These are phyloP conservation scores for Eutrema heterophyllum DNA, from an alignment of 345 rosid genomes.

Conservation along the genomic window DNA sequence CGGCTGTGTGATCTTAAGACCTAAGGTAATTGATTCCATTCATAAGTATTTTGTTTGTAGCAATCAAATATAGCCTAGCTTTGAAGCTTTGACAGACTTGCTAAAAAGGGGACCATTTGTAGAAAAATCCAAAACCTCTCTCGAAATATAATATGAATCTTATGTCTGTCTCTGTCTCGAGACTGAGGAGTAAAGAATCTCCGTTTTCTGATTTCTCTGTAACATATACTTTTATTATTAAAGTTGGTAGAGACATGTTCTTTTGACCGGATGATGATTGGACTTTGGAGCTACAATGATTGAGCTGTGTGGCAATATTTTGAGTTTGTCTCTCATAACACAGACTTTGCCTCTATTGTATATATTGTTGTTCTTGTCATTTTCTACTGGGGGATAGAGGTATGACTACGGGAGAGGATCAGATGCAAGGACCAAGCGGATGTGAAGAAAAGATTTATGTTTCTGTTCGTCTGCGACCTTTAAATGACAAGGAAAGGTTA, in stretches of 20 bases:
- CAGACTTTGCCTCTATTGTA: background rate
- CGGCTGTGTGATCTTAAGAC: slow-evolving; percentile 16
- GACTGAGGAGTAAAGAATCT: slow-evolving; percentile 12
- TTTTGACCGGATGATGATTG: slow-evolving; percentile 33
- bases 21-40: slow-evolving; percentile 24
- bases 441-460: slow-evolving; percentile 62
- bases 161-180: slow-evolving; percentile 31
- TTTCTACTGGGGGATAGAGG: slow-evolving; percentile 32
- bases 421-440: slow-evolving; percentile 34
- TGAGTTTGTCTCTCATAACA: background rate
- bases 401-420: slow-evolving; percentile 45
- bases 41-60: background rate
- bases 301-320: slow-evolving; percentile 32
- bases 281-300: slow-evolving; percentile 40
- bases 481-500: slow-evolving; percentile 68
- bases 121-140: slow-evolving; percentile 32
- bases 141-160: background rate
- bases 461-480: slow-evolving; percentile 78
- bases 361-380: background rate
- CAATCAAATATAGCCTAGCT: background rate
- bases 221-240: slow-evolving; percentile 4
- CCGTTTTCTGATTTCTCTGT: slow-evolving; percentile 6
- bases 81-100: slow-evolving; percentile 44
- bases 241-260: slow-evolving; percentile 18
- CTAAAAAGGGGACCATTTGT: slow-evolving; percentile 36